Conservation (phyloP, 2,329 filamentous ascomycete genomes). For the Purpureocillium takamizusanense region DNA sequence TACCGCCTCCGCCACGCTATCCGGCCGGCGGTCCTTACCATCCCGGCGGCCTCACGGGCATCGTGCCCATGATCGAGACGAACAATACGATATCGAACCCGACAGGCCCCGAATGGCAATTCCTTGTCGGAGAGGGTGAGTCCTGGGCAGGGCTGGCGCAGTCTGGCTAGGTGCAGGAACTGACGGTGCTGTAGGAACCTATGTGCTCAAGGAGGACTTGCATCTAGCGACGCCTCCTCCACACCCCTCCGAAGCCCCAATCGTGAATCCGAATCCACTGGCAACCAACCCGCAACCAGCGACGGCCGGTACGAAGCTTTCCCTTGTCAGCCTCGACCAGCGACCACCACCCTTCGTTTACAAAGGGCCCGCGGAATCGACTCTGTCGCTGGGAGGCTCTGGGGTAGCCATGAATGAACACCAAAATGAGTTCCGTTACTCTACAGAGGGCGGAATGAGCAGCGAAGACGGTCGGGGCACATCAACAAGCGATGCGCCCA, state of each 20-base stretch:
- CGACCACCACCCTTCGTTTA: slow-evolving; percentile 47
- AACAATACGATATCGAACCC: slow-evolving; percentile 82
- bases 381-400: slow-evolving; percentile 32
- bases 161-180: neutral
- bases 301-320: slow-evolving; percentile 75
- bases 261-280: slow-evolving; percentile 83
- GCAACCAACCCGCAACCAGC: slow-evolving; percentile 79
- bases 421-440: slow-evolving; percentile 50
- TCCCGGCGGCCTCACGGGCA: slow-evolving; percentile 57
- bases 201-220: slow-evolving; percentile 82
- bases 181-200: slow-evolving; percentile 58
- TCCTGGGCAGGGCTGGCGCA: neutral
- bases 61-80: slow-evolving; percentile 77
- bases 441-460: slow-evolving; percentile 48
- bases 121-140: slow-evolving; percentile 85
- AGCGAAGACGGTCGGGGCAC: slow-evolving; percentile 47
- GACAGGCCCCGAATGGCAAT: slow-evolving; percentile 73
- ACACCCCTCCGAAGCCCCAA: slow-evolving; percentile 85
- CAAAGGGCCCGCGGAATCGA: slow-evolving; percentile 42
- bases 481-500: slow-evolving; percentile 41
- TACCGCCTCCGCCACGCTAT: slow-evolving; percentile 82
- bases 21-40: slow-evolving; percentile 64
- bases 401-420: slow-evolving; percentile 50
- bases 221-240: slow-evolving; percentile 89
- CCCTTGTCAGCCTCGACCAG: slow-evolving; percentile 64